These are phyloP conservation scores for Aspergillus avenaceus DNA, from an alignment of 495 filamentous ascomycete species.

Conservation along the genomic window DNA sequence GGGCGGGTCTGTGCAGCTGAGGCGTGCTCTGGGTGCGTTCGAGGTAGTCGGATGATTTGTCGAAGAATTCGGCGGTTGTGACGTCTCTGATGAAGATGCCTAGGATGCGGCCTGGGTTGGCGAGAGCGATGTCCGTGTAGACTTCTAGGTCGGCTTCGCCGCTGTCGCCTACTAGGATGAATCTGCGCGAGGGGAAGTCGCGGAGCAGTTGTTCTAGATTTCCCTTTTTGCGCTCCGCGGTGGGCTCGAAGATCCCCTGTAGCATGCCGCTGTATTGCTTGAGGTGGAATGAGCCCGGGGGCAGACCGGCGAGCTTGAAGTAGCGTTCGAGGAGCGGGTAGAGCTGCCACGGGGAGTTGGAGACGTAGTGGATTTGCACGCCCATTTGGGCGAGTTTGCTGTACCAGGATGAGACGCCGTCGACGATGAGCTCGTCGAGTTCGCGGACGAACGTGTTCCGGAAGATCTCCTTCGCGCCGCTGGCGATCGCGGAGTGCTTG, in stretches of 20 bases:
- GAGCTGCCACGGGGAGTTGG: conserved; percentile 94
- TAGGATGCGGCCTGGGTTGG: conserved; percentile 76
- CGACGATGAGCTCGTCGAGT: conserved; percentile 70
- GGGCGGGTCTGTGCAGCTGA: conserved; percentile 29
- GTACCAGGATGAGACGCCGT: conserved; percentile 91
- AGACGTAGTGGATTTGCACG: conserved; percentile 87
- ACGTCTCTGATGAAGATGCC: conserved; percentile 93
- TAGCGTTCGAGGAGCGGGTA: conserved; percentile 82
- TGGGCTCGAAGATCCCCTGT: conserved; percentile 96
- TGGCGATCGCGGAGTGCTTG: conserved; percentile 86
- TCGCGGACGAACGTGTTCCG: conserved; percentile 92
- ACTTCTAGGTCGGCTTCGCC: conserved; percentile 97
- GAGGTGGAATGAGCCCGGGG: conserved; percentile 83
- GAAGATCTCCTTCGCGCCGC: conserved; percentile 89
- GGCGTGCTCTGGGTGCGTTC: conserved; percentile 27
- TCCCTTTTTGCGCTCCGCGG: conserved; percentile 87
- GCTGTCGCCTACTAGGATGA: conserved; percentile 90
- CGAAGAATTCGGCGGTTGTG: conserved; percentile 74
- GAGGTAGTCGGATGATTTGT: conserved; percentile 54
- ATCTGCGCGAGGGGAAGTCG: conserved; percentile 87
- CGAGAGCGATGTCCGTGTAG: conserved; percentile 85
- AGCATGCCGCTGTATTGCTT: conserved; percentile 96
- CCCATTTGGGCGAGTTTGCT: conserved; percentile 66
- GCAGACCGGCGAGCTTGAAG: conserved; percentile 75
- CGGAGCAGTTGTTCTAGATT: conserved; percentile 77